Evolutionary conservation across 2,329 filamentous ascomycete genomes (phyloP).

Genomic region (Monilinia fructicola): DNA sequence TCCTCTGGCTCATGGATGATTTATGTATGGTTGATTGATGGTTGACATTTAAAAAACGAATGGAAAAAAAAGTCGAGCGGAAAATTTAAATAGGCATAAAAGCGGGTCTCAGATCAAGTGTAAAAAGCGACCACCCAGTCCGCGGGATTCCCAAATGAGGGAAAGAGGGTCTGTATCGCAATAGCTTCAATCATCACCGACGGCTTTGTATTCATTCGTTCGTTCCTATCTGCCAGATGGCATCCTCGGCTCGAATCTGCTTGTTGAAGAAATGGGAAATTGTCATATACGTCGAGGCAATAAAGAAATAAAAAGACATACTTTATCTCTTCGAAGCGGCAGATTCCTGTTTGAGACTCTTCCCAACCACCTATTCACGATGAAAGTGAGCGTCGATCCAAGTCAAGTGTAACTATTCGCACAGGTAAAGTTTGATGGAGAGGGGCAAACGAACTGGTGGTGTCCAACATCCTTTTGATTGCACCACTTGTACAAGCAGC

Average conservation of each 20-base stretch:
- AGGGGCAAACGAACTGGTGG: conserved; percentile 51
- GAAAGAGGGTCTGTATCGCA: conserved; percentile 40
- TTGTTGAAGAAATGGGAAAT: not conserved
- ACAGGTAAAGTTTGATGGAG: conserved; percentile 21
- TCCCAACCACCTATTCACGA: conserved; percentile 56
- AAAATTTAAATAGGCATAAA: conserved; percentile 12
- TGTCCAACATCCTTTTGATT: conserved; percentile 74
- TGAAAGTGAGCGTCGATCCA: conserved; percentile 8
- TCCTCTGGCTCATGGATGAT: not conserved
- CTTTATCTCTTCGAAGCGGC: conserved; percentile 72
- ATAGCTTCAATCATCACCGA: conserved; percentile 40
- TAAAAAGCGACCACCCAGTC: conserved; percentile 47
- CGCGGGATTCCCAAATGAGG: conserved; percentile 31
- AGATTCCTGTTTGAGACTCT: conserved; percentile 64
- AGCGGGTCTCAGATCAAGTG: conserved; percentile 62
- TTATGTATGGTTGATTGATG: not conserved
- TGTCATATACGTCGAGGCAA: not conserved
- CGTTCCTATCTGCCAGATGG: not conserved
- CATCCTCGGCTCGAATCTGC: not conserved
- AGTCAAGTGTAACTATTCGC: conserved; percentile 5
- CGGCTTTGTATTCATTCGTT: conserved; percentile 22
- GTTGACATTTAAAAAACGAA: not conserved
- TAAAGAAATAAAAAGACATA: conserved; percentile 45
- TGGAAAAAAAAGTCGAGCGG: not conserved
- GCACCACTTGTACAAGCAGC: conserved; percentile 68